A percentile compares a stretch with the other conserved stretches of the same genome.
These are phyloP conservation scores for Oryza longistaminata DNA, from an alignment of 176 grass and related monocot genomes.

Conservation along the genomic window DNA sequence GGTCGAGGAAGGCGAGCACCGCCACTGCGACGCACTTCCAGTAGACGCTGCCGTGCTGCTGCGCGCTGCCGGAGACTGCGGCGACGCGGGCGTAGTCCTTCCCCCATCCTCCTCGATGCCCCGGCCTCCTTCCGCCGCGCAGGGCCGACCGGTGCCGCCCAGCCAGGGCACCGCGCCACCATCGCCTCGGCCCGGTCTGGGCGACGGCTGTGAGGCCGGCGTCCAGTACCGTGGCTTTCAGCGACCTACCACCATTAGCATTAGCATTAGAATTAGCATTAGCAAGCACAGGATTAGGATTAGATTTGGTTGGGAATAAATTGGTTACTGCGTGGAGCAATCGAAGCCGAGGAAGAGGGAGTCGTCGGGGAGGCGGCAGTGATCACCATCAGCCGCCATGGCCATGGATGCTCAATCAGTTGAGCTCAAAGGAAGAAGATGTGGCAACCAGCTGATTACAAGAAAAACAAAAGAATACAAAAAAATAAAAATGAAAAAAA, in stretches of 20 bases:
- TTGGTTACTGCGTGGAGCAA: conserved; percentile 78
- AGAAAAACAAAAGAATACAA: too few relatives aligned
- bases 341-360: conserved; percentile 85
- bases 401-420: not conserved
- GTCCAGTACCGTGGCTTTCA: conserved; percentile 80
- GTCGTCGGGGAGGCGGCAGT: conserved; percentile 36
- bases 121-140: too few relatives aligned
- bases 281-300: too few relatives aligned
- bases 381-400: conserved; percentile 6
- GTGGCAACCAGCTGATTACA: too few relatives aligned
- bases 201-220: conserved; percentile 47
- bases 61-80: conserved; percentile 67
- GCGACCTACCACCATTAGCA: conserved; percentile 24
- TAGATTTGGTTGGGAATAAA: too few relatives aligned
- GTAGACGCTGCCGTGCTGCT: conserved; percentile 81
- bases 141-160: too few relatives aligned
- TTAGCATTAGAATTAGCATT: too few relatives aligned
- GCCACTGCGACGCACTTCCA: conserved; percentile 39
- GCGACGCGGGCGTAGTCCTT: conserved; percentile 49
- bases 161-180: too few relatives aligned
- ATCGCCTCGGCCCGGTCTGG: too few relatives aligned
- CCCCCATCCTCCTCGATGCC: too few relatives aligned
- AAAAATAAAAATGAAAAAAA: not conserved
- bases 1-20: conserved; percentile 44
- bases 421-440: not conserved